Percentiles rank a stretch among this genome's conserved stretches.
Evolutionary conservation across 2,329 filamentous ascomycete genomes (phyloP).

Genomic region (Alternaria alternata): DNA sequence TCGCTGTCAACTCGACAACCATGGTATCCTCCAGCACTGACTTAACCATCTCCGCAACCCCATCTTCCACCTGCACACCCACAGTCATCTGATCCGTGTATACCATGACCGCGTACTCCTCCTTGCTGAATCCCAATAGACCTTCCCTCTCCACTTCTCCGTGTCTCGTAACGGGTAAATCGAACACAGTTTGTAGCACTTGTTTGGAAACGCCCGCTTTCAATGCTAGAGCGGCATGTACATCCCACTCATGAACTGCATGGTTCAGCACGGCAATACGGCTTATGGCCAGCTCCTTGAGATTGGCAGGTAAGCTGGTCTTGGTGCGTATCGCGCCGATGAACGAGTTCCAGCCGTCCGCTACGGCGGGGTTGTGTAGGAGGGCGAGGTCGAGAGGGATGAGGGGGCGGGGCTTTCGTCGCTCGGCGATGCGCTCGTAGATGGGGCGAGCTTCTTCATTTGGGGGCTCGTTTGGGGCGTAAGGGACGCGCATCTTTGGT

Average conservation of each 20-base stretch:
- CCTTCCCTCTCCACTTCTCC: slow-evolving; percentile 22
- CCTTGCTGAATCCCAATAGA: slow-evolving; percentile 48
- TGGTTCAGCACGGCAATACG: slow-evolving; percentile 83
- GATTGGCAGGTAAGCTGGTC: slow-evolving; percentile 57
- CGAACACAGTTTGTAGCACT: slow-evolving; percentile 57
- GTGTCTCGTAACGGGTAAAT: slow-evolving; percentile 32
- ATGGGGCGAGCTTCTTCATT: slow-evolving; percentile 58
- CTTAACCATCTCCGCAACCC: slow-evolving; percentile 70
- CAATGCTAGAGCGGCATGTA: slow-evolving; percentile 74
- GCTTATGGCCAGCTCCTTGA: slow-evolving; percentile 81
- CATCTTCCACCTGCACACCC: slow-evolving; percentile 73
- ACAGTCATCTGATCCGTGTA: slow-evolving; percentile 88
- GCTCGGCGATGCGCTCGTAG: slow-evolving; percentile 61
- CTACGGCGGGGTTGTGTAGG: slow-evolving; percentile 63
- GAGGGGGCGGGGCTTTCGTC: slow-evolving; percentile 61
- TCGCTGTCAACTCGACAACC: slow-evolving; percentile 82
- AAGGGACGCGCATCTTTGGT: slow-evolving; percentile 62
- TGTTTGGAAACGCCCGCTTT: slow-evolving; percentile 68
- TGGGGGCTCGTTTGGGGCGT: slow-evolving; percentile 59
- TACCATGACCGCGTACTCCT: slow-evolving; percentile 72
- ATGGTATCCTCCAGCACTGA: slow-evolving; percentile 71
- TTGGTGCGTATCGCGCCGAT: slow-evolving; percentile 64
- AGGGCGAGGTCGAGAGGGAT: slow-evolving; percentile 65
- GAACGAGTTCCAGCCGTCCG: slow-evolving; percentile 68
- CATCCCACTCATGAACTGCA: slow-evolving; percentile 86